A percentile compares a stretch with the other conserved stretches of the same genome.
These are phyloP conservation scores for Penicillium sclerotiorum DNA, from an alignment of 2,329 filamentous ascomycete genomes.

Conservation along the genomic window DNA sequence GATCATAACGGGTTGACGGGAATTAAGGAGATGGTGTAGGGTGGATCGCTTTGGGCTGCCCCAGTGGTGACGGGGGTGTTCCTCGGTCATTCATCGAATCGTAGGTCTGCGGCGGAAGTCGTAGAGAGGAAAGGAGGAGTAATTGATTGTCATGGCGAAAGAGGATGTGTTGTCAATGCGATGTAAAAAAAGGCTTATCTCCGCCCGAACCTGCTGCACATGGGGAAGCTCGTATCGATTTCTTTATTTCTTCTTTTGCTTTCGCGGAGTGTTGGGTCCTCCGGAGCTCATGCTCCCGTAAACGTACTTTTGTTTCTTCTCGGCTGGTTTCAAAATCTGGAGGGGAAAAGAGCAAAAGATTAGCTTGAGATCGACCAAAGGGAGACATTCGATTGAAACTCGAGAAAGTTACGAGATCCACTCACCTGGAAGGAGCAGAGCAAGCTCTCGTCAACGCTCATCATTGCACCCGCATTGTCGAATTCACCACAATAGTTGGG, in stretches of 20 bases:
- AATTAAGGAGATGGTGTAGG: slow-evolving; percentile 14
- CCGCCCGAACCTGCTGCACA: slow-evolving; percentile 90
- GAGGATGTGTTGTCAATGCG: slow-evolving; percentile 30
- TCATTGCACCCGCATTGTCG: slow-evolving; percentile 99
- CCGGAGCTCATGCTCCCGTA: slow-evolving; percentile 71
- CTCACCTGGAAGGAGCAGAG: slow-evolving; percentile 97
- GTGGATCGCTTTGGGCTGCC: slow-evolving; percentile 18
- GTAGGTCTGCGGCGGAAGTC: slow-evolving; percentile 26
- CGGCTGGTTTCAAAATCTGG: slow-evolving; percentile 97
- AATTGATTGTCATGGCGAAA: slow-evolving; percentile 32
- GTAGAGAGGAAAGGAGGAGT: slow-evolving; percentile 15
- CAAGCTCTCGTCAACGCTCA: slow-evolving; percentile 98
- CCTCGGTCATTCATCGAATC: slow-evolving; percentile 32
- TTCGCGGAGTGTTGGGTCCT: slow-evolving; percentile 71
- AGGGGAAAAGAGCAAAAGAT: slow-evolving; percentile 12
- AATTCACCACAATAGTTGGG: slow-evolving; percentile 99
- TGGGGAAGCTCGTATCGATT: slow-evolving; percentile 71
- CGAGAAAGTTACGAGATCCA: slow-evolving; percentile 7
- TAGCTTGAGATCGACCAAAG: slow-evolving; percentile 12
- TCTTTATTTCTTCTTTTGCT: slow-evolving; percentile 70
- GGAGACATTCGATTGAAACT: background rate
- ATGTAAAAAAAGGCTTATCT: slow-evolving; percentile 63
- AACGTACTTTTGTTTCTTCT: slow-evolving; percentile 99
- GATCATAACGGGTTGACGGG: slow-evolving; percentile 16
- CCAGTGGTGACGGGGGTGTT: slow-evolving; percentile 20